These are phyloP conservation scores for Eucalyptus brandiana DNA, from an alignment of 345 rosid genomes.

Conservation along the genomic window DNA sequence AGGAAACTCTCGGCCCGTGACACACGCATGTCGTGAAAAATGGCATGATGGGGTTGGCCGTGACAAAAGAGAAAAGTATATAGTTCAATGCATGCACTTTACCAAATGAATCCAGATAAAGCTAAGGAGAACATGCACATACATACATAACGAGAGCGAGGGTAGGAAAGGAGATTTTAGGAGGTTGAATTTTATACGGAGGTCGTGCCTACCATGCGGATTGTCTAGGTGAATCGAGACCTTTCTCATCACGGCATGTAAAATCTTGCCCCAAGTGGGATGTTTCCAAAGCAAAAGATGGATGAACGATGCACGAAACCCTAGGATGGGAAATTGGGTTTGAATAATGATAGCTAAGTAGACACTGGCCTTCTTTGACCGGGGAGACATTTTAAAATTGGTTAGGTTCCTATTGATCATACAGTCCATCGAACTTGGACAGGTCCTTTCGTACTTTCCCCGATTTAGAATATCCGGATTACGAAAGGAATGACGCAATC, in stretches of 20 bases:
- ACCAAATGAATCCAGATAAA: not conserved
- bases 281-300: not conserved
- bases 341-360: not conserved
- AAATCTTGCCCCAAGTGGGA: not conserved
- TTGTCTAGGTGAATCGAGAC: not conserved
- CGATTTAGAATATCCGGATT: not conserved
- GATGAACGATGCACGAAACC: not conserved
- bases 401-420: not conserved
- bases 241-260: not conserved
- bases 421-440: not conserved
- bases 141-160: not conserved
- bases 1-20: no score
- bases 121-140: not conserved
- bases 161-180: not conserved
- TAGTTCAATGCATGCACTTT: not conserved
- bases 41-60: not conserved
- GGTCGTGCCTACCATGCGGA: not conserved
- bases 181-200: not conserved
- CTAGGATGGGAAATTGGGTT: not conserved
- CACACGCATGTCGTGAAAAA: not conserved
- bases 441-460: not conserved
- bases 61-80: not conserved
- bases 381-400: not conserved
- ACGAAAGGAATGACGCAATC: not conserved
- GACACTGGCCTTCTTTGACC: not conserved